Base-by-base conservation (phyloP, 768 basidiomycete genomes). In the Boletus subcaerulescens region DNA sequence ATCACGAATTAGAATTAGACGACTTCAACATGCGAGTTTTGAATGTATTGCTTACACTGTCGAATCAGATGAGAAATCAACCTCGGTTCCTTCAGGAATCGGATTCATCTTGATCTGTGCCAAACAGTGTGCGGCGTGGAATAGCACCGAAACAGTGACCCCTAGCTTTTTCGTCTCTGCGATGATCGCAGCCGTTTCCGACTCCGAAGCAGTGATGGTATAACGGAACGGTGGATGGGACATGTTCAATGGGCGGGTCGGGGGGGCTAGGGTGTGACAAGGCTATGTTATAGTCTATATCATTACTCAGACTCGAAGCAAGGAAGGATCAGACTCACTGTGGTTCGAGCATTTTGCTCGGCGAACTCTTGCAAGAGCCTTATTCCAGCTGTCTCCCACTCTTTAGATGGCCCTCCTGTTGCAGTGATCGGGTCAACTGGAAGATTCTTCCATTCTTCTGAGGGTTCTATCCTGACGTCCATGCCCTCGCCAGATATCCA, bases 391-490 rank as follows among this genome's bases (percentile, higher is more conserved):
- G 49, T 52, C 11, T 42, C 52, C 66, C 67, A 69, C 18, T 52
- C 60, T 3, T 49, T 14, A n/a, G 45, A 55, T 9, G 33, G 52
- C 5, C 66, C 65, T 10, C 68, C 66, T 0, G 54, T 70, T 2
- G 66, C 68, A 31, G 51, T 52, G 24, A 68, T 56, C 6, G 63
- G 65, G 22, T 69, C 68, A 5, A 58, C 55, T 1, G 68, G 67
- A 14, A 67, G 63, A 38, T 67, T 60, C 24, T 52, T 59, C 65
- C 65, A 65, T 35, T 70, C 66, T 31, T 65, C 53, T 13, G 32
- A 58, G 36, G 48, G 55, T 1, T 55, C 40, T 5, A 62, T 48
- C 11, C 0, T 33, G 33, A 65, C 41, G 8, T 56, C 50, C 48
- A 65, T 52, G 0, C 60, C 60, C 3, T 49, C 45, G 3, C 40